A percentile compares a stretch with the other conserved stretches of the same genome.
Conservation (phyloP, 2,329 filamentous ascomycete species). For the Allantophomopsis lycopodina region DNA sequence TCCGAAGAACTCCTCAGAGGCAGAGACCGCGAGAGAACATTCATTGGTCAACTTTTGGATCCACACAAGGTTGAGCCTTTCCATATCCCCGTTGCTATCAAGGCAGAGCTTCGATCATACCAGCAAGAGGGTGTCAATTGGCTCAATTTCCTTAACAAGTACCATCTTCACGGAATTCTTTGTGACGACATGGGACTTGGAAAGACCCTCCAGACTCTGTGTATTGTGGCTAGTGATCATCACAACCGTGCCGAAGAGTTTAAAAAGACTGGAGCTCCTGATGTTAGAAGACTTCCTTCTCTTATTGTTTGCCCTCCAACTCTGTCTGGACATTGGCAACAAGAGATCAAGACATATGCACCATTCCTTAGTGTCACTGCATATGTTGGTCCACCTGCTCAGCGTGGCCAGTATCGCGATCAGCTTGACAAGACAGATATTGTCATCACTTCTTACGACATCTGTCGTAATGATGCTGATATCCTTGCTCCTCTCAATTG, state of each 20-base stretch:
- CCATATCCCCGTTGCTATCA: slow-evolving; percentile 88
- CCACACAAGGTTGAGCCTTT: slow-evolving; percentile 95
- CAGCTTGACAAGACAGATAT: slow-evolving; percentile 71
- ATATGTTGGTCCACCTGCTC: slow-evolving; percentile 78
- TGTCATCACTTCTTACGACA: slow-evolving; percentile 95
- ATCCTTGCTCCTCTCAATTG: slow-evolving; percentile 71
- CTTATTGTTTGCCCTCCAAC: slow-evolving; percentile 95
- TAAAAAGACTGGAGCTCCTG: slow-evolving; percentile 63
- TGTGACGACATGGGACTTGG: slow-evolving; percentile 99
- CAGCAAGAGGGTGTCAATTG: slow-evolving; percentile 99
- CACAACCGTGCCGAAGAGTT: slow-evolving; percentile 87
- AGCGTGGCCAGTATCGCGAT: slow-evolving; percentile 59
- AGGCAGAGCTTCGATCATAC: slow-evolving; percentile 89
- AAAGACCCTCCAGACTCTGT: slow-evolving; percentile 93
- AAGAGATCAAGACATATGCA: slow-evolving; percentile 90
- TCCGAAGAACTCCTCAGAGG: slow-evolving; percentile 81
- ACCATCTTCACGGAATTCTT: slow-evolving; percentile 93
- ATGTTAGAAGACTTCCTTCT: slow-evolving; percentile 70
- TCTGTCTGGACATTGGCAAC: slow-evolving; percentile 95
- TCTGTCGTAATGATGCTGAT: slow-evolving; percentile 92
- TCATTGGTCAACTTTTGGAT: slow-evolving; percentile 92
- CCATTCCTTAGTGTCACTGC: slow-evolving; percentile 83
- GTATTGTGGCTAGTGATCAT: slow-evolving; percentile 95
- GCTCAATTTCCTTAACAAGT: slow-evolving; percentile 95
- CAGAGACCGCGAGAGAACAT: slow-evolving; percentile 86